These are phyloP conservation scores for Jamesozyma lodderae DNA, from an alignment of 805 yeast genomes.

Conservation along the genomic window DNA sequence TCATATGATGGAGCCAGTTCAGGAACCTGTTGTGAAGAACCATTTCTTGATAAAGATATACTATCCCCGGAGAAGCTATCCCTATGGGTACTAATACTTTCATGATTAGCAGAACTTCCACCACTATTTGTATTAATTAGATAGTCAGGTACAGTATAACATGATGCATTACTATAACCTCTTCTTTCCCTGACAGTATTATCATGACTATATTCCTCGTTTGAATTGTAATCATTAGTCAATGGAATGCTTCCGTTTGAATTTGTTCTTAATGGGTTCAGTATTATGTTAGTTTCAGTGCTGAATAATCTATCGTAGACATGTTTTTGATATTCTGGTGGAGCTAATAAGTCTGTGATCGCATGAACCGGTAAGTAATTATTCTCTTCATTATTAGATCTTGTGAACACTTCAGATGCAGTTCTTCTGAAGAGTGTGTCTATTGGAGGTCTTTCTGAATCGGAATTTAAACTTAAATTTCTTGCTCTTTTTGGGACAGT, in stretches of 20 bases:
- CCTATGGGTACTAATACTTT: neutral
- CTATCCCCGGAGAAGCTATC: neutral
- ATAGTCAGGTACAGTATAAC: conserved; percentile 1
- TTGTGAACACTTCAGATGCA: neutral
- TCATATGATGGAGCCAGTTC: conserved; percentile 69
- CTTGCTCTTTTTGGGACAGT: neutral
- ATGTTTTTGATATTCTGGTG: conserved; percentile 75
- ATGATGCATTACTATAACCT: conserved; percentile 2
- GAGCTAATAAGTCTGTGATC: conserved; percentile 48
- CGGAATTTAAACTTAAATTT: neutral
- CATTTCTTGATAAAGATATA: neutral
- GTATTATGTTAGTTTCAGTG: too few relatives aligned
- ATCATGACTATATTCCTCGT: neutral
- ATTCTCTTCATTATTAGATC: neutral
- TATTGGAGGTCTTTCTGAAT: neutral
- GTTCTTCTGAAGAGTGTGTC: neutral
- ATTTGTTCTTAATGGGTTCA: too few relatives aligned
- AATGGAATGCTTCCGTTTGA: too few relatives aligned
- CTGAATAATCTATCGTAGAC: conserved; percentile 40
- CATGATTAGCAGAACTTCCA: neutral
- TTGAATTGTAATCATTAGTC: neutral
- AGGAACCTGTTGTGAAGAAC: neutral
- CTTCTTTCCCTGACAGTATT: neutral
- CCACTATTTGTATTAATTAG: neutral
- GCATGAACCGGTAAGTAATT: conserved; percentile 3